Base-by-base conservation (phyloP, 805 yeast genomes). In the Metschnikowia cerradonensis region DNA sequence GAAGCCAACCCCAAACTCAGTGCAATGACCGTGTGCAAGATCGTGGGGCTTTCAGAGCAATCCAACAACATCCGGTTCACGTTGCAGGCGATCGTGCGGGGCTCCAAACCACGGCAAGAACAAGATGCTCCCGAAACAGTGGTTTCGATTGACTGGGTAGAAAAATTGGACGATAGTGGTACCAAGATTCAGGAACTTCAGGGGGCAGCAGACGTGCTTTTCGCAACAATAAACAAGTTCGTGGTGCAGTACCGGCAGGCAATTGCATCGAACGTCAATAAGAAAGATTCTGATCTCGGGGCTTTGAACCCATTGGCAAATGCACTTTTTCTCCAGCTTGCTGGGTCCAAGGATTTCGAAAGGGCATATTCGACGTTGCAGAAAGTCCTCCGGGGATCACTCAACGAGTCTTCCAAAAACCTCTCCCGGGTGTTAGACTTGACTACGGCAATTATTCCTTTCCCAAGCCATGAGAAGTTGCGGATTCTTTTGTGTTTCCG, bases 251-350 rank as follows among this genome's bases (percentile, higher is more conserved):
- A 76, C 56, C 65, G 71, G 7, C 59, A 67, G 22, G 71, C 76
- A 1, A 60, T 67, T 37, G 53, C 56, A 10, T 23, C 34, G 11
- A 40, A 49, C 3, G 47, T 52, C 38, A 47, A 50, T n/a, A 47
- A 59, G 8, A 53, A 52, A 33, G 49, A 47, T 4, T 32, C 51
- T 4, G 67, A 70, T 49, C 66, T 83, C 13, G 61, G 82, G 20
- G 69, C 79, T 2, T 65, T 84, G 19, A 76, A 84, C 10, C 90
- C 90, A 0, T 64, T 84, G 47, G 81, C 87, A 0, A 78, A 78
- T 54, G 75, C 83, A 0, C 66, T 84, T n/a, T 78, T 73, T 55
- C 61, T 79, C 42, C 88, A 83, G 60, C 68, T 84, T 47, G 73
- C 74, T 2, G 76, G 75, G 1, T 72, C 77, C 37, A 72, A 68